A percentile compares a stretch with the other conserved stretches of the same genome.
Evolutionary conservation across 192 early-diverging fungal species (phyloP).

Genomic region (Coemansia sp.): DNA sequence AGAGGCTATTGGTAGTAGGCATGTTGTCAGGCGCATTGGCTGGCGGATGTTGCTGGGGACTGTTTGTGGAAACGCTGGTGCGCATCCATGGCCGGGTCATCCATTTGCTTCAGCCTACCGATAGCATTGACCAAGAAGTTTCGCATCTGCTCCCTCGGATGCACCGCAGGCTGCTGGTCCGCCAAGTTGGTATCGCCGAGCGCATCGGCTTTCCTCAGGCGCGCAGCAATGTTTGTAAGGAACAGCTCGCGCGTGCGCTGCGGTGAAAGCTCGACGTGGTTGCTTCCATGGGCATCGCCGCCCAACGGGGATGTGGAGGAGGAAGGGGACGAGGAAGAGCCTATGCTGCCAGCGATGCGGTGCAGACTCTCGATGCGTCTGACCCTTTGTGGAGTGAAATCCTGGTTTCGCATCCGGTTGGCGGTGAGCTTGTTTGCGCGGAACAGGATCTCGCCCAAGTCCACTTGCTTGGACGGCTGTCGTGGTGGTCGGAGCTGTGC

Average conservation of each 20-base stretch:
- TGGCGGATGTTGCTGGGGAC: neutral
- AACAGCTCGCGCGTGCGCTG: constrained; percentile 22
- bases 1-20: neutral
- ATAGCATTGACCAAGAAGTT: constrained; percentile 25
- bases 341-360: constrained; percentile 14
- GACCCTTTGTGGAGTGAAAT: constrained; percentile 24
- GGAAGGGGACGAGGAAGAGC: neutral
- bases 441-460: constrained; percentile 40
- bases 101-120: constrained; percentile 21
- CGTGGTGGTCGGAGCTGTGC: constrained; percentile 17
- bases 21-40: neutral
- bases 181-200: neutral
- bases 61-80: constrained; percentile 14
- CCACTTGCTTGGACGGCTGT: constrained; percentile 9
- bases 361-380: constrained; percentile 26
- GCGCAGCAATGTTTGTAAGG: constrained; percentile 22
- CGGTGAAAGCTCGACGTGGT: constrained; percentile 2
- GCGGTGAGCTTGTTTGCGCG: constrained; percentile 27
- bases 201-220: constrained; percentile 15
- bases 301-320: neutral
- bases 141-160: constrained; percentile 43
- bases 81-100: constrained; percentile 1
- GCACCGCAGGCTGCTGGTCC: constrained; percentile 3
- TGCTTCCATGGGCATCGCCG: constrained; percentile 1
- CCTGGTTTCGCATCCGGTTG: constrained; percentile 38